A percentile compares a stretch with the other conserved stretches of the same genome.
These are phyloP conservation scores for Marchantia paleacea DNA, from an alignment of 225 moss, liverwort and hornwort species.

Conservation along the genomic window DNA sequence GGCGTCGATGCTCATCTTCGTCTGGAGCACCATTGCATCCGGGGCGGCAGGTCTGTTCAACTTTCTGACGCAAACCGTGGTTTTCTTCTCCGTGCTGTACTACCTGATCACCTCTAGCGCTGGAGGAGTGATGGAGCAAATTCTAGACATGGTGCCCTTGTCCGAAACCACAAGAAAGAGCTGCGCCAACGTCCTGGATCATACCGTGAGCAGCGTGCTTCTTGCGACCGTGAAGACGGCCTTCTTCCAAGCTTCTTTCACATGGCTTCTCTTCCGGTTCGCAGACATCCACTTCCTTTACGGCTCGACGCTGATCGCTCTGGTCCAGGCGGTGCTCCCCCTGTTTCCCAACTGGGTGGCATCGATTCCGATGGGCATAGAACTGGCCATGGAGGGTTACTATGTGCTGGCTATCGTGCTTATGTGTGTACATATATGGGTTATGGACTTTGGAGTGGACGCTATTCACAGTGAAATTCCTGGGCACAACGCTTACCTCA, in stretches of 20 bases:
- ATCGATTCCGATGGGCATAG: slow-evolving; percentile 59
- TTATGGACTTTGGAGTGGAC: slow-evolving; percentile 84
- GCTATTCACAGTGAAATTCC: slow-evolving; percentile 83
- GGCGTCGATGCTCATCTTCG: slow-evolving; percentile 58
- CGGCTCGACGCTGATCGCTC: slow-evolving; percentile 67
- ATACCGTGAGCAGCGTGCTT: slow-evolving; percentile 86
- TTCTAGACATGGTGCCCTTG: slow-evolving; percentile 82
- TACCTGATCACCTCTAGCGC: slow-evolving; percentile 77
- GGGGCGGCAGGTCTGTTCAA: slow-evolving; percentile 74
- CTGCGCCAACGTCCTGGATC: slow-evolving; percentile 80
- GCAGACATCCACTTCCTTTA: slow-evolving; percentile 86
- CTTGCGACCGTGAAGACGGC: slow-evolving; percentile 78
- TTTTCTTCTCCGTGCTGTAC: slow-evolving; percentile 88
- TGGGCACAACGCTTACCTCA: slow-evolving; percentile 81
- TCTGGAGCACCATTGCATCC: slow-evolving; percentile 77
- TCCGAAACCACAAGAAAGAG: slow-evolving; percentile 68
- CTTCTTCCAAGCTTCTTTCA: slow-evolving; percentile 82
- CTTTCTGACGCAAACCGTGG: slow-evolving; percentile 63
- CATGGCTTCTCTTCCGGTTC: slow-evolving; percentile 81
- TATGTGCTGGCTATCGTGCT: slow-evolving; percentile 58
- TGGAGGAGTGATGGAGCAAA: slow-evolving; percentile 81
- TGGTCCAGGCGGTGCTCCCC: slow-evolving; percentile 76
- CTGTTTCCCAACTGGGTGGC: slow-evolving; percentile 85
- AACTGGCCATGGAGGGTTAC: slow-evolving; percentile 63
- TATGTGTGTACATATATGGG: slow-evolving; percentile 64